Percentiles rank a stretch among this genome's conserved stretches.
Conservation (phyloP, 2,329 filamentous ascomycete species). For the Neofusicoccum umdonicola region DNA sequence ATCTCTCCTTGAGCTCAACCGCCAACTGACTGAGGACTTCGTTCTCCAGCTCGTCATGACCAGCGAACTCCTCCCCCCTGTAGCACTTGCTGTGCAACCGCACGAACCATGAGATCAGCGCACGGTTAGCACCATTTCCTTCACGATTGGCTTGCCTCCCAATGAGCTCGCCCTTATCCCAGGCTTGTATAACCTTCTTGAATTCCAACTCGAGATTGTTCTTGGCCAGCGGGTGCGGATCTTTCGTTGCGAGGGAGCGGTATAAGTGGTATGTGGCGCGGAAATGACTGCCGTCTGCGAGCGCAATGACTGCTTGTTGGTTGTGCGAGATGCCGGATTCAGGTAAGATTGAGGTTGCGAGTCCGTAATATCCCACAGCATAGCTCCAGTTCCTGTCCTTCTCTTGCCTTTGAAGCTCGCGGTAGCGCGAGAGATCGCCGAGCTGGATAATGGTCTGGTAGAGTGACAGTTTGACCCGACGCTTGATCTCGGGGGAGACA, state of each 20-base stretch:
- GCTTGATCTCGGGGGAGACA: slow-evolving; percentile 46
- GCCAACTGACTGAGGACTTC: slow-evolving; percentile 79
- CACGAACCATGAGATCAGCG: slow-evolving; percentile 77
- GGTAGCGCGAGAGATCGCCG: slow-evolving; percentile 87
- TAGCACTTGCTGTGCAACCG: slow-evolving; percentile 83
- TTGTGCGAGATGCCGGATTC: slow-evolving; percentile 81
- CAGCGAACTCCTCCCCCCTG: slow-evolving; percentile 69
- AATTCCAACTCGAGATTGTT: slow-evolving; percentile 80
- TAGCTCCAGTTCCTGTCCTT: slow-evolving; percentile 67
- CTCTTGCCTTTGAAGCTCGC: slow-evolving; percentile 67
- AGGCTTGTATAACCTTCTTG: slow-evolving; percentile 59
- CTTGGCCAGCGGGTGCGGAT: slow-evolving; percentile 71
- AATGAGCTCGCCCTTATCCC: slow-evolving; percentile 55
- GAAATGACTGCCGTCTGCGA: slow-evolving; percentile 75
- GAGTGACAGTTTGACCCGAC: slow-evolving; percentile 68
- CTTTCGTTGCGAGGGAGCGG: slow-evolving; percentile 70
- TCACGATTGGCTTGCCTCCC: slow-evolving; percentile 33
- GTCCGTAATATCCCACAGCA: slow-evolving; percentile 78
- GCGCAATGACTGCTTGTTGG: slow-evolving; percentile 82
- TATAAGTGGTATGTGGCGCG: slow-evolving; percentile 88
- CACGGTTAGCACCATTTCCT: slow-evolving; percentile 57
- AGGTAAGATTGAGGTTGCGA: slow-evolving; percentile 77
- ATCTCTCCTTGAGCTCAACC: slow-evolving; percentile 67
- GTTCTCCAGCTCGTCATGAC: slow-evolving; percentile 77
- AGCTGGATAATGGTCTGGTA: slow-evolving; percentile 81